Base-by-base conservation (phyloP, 2,329 filamentous ascomycete genomes). In the Talaromyces sp. region DNA sequence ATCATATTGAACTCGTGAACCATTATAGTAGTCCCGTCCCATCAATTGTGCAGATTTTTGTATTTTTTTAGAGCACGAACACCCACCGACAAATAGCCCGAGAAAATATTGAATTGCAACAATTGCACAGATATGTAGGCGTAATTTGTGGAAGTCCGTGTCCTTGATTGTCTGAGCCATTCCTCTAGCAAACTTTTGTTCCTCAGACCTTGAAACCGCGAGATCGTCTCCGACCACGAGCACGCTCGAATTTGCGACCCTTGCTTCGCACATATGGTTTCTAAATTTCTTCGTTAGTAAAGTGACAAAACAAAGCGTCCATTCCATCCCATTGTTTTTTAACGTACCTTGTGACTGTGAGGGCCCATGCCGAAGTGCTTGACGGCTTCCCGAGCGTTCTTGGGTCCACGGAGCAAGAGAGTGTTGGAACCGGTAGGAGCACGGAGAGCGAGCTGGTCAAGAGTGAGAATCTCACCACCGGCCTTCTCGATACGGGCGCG, bases 321-420 rank as follows among this genome's bases (percentile, higher is more conserved):
- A 22, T 37, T 13, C 31, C 48, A 11, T n/a, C 0, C 10, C 5
- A 3, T 17, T 13, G 53, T 40, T 62, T 75, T 82, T 75, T 82
- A 6, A 37, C 54, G 67, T 78, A 91, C 89, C 89, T 97, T 99
- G 88, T 96, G 83, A 80, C 87, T 92, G 87, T 99, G 94, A 67
- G 94, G 94, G 68, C 94, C 95, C 72, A 99, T 89, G 77, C 95
- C 94, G 77, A 99, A 99, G 84, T 99, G 95, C 89, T 96, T 97
- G 79, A 97, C 83, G 64, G 94, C 90, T 87, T 99, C 94, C 77
- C 94, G 88, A 71, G 91, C 79, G 82, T 97, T 97, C 91, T 97
- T 99, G 79, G 94, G 92, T 66, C 94, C 94, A 78, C 94, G 90
- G 77, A 99, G 88, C 73, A 97, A 87, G 71, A 99, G 84, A 67